These are phyloP conservation scores for Pseudogymnoascus sp. DNA, from an alignment of 2,329 filamentous ascomycete genomes.

Conservation along the genomic window DNA sequence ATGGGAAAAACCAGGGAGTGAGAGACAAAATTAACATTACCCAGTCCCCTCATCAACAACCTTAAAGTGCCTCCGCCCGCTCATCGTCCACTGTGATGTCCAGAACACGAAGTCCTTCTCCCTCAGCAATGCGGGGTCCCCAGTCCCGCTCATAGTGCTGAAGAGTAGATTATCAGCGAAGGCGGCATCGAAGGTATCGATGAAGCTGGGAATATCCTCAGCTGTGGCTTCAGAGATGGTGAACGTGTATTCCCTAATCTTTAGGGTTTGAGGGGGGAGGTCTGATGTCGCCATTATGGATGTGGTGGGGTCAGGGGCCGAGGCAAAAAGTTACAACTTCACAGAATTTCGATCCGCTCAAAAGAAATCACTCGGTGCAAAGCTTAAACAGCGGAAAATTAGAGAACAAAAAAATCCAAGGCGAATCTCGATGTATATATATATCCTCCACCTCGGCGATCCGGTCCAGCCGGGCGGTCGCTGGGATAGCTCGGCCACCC, in stretches of 20 bases:
- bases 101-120: not conserved
- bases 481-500: not conserved
- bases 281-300: not conserved
- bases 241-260: not conserved
- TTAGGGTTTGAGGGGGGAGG: not conserved
- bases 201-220: not conserved
- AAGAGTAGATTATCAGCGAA: conserved; percentile 16
- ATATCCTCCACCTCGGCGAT: not conserved
- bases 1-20: conserved; percentile 15
- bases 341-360: not conserved
- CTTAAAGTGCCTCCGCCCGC: not conserved
- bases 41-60: conserved; percentile 1
- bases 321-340: not conserved
- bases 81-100: not conserved
- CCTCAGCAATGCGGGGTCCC: not conserved
- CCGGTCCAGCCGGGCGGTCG: not conserved
- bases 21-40: not conserved
- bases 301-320: not conserved
- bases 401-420: not conserved
- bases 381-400: not conserved
- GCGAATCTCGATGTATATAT: not conserved
- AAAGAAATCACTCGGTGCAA: not conserved
- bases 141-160: not conserved
- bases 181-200: not conserved
- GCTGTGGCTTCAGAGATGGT: not conserved